phyloP scores from a whole-genome alignment of 345 rosid genomes.

The Syzygium aqueum region DNA sequence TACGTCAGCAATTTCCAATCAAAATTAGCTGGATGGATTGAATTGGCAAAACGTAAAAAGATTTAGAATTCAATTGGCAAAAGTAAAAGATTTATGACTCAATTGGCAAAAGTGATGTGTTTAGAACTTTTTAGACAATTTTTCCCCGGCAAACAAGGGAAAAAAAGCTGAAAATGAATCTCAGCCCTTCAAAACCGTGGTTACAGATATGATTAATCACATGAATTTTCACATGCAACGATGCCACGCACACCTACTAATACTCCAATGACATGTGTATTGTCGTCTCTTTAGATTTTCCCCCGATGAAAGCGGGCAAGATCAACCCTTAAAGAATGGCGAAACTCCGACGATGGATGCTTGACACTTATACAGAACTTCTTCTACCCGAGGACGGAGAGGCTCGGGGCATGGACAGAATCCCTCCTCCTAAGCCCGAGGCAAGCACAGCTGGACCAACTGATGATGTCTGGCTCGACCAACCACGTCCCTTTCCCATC shows the following conservation, averaged over 20 bases:
- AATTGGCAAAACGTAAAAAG: too few relatives aligned
- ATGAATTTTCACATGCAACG: neutral
- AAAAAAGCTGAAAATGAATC: neutral
- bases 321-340: neutral
- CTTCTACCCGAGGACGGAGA: neutral
- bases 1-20: too few relatives aligned
- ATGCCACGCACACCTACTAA: neutral
- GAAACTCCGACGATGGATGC: neutral
- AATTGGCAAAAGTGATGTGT: too few relatives aligned
- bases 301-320: neutral
- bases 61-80: too few relatives aligned
- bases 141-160: too few relatives aligned
- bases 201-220: neutral
- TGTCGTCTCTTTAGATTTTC: neutral
- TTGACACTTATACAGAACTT: neutral
- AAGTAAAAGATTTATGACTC: too few relatives aligned
- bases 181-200: neutral
- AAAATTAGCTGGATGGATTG: too few relatives aligned
- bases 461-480: neutral
- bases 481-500: neutral
- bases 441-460: neutral
- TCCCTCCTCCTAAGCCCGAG: neutral
- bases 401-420: neutral
- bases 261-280: neutral
- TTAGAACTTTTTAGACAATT: too few relatives aligned